A percentile compares a stretch with the other conserved stretches of the same genome.
Evolutionary conservation across 2,329 filamentous ascomycete genomes (phyloP).

Genomic region (Phoma sp.): DNA sequence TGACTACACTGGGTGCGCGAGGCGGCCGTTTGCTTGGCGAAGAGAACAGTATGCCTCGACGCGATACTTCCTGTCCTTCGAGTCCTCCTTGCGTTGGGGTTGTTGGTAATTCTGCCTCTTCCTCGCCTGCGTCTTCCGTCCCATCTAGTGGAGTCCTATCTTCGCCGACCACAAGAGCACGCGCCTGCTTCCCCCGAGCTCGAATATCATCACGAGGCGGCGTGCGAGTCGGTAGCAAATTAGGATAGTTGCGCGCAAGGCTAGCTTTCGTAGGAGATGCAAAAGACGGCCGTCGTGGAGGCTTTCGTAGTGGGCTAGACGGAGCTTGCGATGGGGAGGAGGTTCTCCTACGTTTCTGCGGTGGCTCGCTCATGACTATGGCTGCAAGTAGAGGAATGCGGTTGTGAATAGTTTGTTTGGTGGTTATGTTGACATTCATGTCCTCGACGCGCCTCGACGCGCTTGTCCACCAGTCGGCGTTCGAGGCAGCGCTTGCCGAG

Average conservation of each 20-base stretch:
- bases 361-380: slow-evolving; percentile 39
- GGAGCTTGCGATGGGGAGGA: slow-evolving; percentile 33
- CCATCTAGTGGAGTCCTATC: slow-evolving; percentile 2
- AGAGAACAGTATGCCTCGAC: slow-evolving; percentile 35
- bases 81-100: slow-evolving; percentile 26
- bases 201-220: neutral
- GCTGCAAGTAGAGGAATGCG: neutral
- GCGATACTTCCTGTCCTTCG: slow-evolving; percentile 28
- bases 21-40: slow-evolving; percentile 42
- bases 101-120: slow-evolving; percentile 29
- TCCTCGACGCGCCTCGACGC: slow-evolving; percentile 39
- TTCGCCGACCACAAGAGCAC: slow-evolving; percentile 7
- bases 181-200: neutral
- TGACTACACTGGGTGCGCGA: slow-evolving; percentile 21
- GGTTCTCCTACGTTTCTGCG: slow-evolving; percentile 45
- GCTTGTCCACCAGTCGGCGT: slow-evolving; percentile 28
- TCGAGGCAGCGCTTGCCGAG: slow-evolving; percentile 32
- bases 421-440: slow-evolving; percentile 1
- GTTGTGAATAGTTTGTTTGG: slow-evolving; percentile 5
- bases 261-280: slow-evolving; percentile 51
- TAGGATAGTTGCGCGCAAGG: slow-evolving; percentile 48
- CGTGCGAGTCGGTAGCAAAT: slow-evolving; percentile 31
- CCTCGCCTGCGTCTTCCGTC: slow-evolving; percentile 7
- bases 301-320: slow-evolving; percentile 39
- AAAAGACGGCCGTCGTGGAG: slow-evolving; percentile 45